phyloP scores from a whole-genome alignment of 2,329 filamentous ascomycete species.

The Hypomyces perniciosus region DNA sequence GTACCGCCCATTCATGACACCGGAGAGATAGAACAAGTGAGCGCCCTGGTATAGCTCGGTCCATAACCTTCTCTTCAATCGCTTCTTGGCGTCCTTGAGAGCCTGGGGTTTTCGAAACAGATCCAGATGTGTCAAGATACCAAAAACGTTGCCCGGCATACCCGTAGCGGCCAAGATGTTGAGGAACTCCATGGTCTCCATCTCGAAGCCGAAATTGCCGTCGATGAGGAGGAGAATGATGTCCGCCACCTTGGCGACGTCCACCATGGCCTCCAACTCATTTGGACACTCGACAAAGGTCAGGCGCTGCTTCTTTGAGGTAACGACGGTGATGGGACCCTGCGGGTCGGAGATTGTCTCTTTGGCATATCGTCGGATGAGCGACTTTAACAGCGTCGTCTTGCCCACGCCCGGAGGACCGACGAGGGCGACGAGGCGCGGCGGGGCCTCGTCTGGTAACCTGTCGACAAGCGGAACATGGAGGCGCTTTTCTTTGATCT shows the following conservation, averaged over 20 bases:
- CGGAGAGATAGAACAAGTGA: conserved; percentile 93
- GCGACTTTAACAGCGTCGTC: conserved; percentile 89
- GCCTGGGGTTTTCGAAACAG: conserved; percentile 91
- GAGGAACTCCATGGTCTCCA: conserved; percentile 99
- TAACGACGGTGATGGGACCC: conserved; percentile 92
- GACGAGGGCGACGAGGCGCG: conserved; percentile 87
- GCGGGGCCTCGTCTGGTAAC: conserved; percentile 89
- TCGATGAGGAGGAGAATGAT: conserved; percentile 98
- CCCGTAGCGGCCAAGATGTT: conserved; percentile 89
- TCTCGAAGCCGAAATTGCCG: conserved; percentile 97
- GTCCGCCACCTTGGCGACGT: conserved; percentile 93
- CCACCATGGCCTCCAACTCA: conserved; percentile 92
- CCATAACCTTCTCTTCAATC: conserved; percentile 93
- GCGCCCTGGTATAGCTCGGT: conserved; percentile 94
- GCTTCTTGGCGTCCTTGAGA: conserved; percentile 89
- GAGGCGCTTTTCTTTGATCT: conserved; percentile 92
- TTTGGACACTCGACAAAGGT: conserved; percentile 98
- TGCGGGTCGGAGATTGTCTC: conserved; percentile 85
- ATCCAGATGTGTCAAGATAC: conserved; percentile 92
- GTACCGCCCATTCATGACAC: conserved; percentile 93
- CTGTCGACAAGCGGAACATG: conserved; percentile 97
- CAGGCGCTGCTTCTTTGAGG: conserved; percentile 87
- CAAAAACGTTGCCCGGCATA: conserved; percentile 98
- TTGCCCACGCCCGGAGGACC: conserved; percentile 94
- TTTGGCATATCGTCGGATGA: conserved; percentile 91